Evolutionary conservation across 768 basidiomycete genomes (phyloP).

Genomic region (Hemileccinum impolitum): DNA sequence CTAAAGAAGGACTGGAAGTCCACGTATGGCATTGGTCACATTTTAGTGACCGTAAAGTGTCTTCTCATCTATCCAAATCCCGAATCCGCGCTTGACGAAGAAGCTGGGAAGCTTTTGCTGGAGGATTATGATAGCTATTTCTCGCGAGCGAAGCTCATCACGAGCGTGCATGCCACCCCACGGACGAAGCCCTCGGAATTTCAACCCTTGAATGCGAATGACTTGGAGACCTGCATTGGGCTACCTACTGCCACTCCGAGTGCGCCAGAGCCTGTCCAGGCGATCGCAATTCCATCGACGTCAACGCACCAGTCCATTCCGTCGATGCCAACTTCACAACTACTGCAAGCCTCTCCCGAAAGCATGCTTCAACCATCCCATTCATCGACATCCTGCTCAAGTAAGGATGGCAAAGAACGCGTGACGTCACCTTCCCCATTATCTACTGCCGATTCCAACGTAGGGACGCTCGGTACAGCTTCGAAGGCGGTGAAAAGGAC

Average conservation of each 20-base stretch:
- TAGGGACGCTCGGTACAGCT: conserved; percentile 38
- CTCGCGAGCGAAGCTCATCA: conserved; percentile 82
- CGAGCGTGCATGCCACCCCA: conserved; percentile 87
- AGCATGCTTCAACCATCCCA: conserved; percentile 42
- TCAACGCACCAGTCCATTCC: conserved; percentile 43
- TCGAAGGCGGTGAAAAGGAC: conserved; percentile 67
- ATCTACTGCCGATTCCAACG: conserved; percentile 68
- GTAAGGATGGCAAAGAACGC: conserved; percentile 50
- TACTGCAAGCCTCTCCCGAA: conserved; percentile 33
- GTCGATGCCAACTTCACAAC: conserved; percentile 38
- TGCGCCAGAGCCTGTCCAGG: conserved; percentile 24
- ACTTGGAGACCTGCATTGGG: conserved; percentile 17
- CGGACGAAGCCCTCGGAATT: conserved; percentile 73
- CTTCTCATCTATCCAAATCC: conserved; percentile 96
- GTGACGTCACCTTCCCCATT: conserved; percentile 67
- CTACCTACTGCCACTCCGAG: conserved; percentile 15
- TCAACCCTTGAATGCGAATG: conserved; percentile 39
- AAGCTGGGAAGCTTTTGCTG: conserved; percentile 87
- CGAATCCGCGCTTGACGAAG: conserved; percentile 93
- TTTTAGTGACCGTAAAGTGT: conserved; percentile 90
- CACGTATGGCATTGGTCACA: conserved; percentile 86
- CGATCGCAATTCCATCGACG: conserved; percentile 40
- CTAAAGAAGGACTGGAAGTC: conserved; percentile 97
- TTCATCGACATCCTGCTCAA: conserved; percentile 29
- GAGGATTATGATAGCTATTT: conserved; percentile 90